These are phyloP conservation scores for Monosporascus sp. DNA, from an alignment of 2,329 filamentous ascomycete genomes.

Conservation along the genomic window DNA sequence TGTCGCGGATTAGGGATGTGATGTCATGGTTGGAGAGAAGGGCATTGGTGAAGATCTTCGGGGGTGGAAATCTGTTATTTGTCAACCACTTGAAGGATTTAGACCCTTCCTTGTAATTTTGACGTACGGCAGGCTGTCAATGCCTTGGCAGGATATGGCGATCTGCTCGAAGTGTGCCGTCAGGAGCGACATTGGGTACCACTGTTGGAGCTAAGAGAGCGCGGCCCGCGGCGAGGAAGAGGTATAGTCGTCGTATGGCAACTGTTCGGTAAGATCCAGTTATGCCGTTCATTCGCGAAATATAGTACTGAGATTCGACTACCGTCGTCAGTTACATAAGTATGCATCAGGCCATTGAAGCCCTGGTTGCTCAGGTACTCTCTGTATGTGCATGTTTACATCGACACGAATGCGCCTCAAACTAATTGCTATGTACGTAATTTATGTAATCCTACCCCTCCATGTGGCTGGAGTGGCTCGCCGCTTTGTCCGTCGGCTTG, in stretches of 20 bases:
- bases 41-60: slow-evolving; percentile 95
- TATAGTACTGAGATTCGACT: too few relatives aligned
- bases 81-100: background rate
- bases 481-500: too few relatives aligned
- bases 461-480: background rate
- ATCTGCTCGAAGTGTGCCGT: slow-evolving; percentile 73
- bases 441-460: background rate
- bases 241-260: too few relatives aligned
- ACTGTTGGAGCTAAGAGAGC: too few relatives aligned
- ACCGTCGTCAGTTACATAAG: too few relatives aligned
- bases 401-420: background rate
- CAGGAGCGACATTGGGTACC: slow-evolving; percentile 59
- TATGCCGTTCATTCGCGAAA: too few relatives aligned
- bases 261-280: too few relatives aligned
- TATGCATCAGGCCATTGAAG: background rate
- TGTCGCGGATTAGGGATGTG: slow-evolving; percentile 89
- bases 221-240: too few relatives aligned
- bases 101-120: slow-evolving; percentile 1
- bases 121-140: slow-evolving; percentile 67
- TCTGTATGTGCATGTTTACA: background rate
- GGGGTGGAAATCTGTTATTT: slow-evolving; percentile 67
- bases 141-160: slow-evolving; percentile 67
- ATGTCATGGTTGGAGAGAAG: slow-evolving; percentile 87
- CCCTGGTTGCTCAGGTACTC: too few relatives aligned
- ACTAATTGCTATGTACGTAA: background rate